These are phyloP conservation scores for Diplodia scrobiculata DNA, from an alignment of 2,329 filamentous ascomycete genomes.

Conservation along the genomic window DNA sequence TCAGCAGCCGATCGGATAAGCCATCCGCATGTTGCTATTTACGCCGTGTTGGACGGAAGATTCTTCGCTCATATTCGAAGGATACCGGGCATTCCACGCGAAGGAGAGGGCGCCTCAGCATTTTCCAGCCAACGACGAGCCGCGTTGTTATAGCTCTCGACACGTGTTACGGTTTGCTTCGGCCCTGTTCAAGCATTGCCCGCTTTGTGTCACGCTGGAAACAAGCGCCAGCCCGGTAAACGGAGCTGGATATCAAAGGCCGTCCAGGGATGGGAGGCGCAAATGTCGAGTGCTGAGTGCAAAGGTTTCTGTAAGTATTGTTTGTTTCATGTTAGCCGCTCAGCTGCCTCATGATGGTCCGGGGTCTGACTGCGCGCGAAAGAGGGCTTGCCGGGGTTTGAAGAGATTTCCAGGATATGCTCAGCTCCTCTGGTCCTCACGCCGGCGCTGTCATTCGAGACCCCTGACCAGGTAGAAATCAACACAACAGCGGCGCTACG, in stretches of 20 bases:
- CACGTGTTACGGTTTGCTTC: slow-evolving; percentile 24
- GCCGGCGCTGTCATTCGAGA: slow-evolving; percentile 12
- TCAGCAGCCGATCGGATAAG: not conserved
- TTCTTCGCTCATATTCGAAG: not conserved
- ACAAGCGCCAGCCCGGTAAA: not conserved
- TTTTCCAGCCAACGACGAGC: slow-evolving; percentile 1
- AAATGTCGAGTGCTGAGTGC: slow-evolving; percentile 10
- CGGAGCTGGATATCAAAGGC: not conserved
- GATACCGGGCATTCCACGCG: not conserved
- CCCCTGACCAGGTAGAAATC: slow-evolving; percentile 26
- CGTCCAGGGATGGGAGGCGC: not conserved
- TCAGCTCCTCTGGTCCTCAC: slow-evolving; percentile 7
- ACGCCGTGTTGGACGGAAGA: not conserved
- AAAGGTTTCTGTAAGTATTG: slow-evolving; percentile 22
- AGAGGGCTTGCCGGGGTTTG: not conserved
- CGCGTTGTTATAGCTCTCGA: slow-evolving; percentile 7
- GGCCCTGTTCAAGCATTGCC: slow-evolving; percentile 18
- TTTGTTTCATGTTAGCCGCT: slow-evolving; percentile 16
- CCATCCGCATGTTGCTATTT: not conserved
- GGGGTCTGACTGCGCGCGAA: not conserved
- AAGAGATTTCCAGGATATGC: not conserved
- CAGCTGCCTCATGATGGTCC: not conserved
- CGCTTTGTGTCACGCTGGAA: slow-evolving; percentile 2
- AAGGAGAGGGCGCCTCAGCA: not conserved
- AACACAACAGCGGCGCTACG: slow-evolving; percentile 23